Percentiles rank a stretch among this genome's conserved stretches.
These are phyloP conservation scores for Lepidium didymum DNA, from an alignment of 345 rosid species.

Conservation along the genomic window DNA sequence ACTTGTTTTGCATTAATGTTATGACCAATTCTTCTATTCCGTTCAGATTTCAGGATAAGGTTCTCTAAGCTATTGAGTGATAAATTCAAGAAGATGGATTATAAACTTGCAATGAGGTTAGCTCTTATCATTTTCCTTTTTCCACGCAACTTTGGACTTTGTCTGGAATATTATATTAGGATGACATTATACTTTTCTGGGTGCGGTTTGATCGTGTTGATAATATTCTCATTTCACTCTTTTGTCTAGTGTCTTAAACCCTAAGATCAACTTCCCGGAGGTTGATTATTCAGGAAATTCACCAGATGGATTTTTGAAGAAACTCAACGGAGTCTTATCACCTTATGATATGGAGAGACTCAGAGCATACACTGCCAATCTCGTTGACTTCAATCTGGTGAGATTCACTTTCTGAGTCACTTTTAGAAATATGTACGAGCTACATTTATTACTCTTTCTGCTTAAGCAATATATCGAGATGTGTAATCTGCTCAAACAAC, in stretches of 20 bases:
- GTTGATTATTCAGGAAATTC: conserved; percentile 27
- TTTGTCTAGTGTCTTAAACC: conserved; percentile 66
- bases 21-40: conserved; percentile 31
- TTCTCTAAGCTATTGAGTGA: conserved; percentile 55
- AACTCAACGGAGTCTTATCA: conserved; percentile 40
- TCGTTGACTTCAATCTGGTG: conserved; percentile 65
- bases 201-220: not conserved
- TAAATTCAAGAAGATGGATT: conserved; percentile 65
- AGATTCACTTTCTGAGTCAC: conserved; percentile 13
- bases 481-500: not conserved
- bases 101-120: conserved; percentile 94
- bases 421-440: not conserved
- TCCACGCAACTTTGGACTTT: not conserved
- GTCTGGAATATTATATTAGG: not conserved
- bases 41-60: conserved; percentile 65
- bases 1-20: conserved; percentile 7
- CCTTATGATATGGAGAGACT: conserved; percentile 69
- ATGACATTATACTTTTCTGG: not conserved
- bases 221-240: conserved; percentile 2
- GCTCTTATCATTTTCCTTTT: conserved; percentile 15
- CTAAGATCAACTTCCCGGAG: conserved; percentile 62
- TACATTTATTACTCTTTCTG: conserved; percentile 19
- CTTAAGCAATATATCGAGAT: conserved; percentile 37
- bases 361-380: conserved; percentile 69
- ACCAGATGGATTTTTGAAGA: conserved; percentile 52